phyloP scores from a whole-genome alignment of 2,329 filamentous ascomycete genomes.

The Paramyrothecium roridum region DNA sequence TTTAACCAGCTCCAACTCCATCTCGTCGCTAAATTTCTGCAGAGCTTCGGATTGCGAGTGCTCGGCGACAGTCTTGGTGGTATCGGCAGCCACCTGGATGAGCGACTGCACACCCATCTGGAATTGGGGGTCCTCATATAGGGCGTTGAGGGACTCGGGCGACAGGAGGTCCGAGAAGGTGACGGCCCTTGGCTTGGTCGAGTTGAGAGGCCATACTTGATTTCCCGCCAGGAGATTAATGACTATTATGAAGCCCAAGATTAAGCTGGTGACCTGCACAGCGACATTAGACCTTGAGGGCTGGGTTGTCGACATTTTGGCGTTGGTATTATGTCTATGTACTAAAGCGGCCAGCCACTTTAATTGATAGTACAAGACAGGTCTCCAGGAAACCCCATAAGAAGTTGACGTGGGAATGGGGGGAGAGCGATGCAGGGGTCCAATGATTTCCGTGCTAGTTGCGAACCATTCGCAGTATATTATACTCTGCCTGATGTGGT shows the following conservation, averaged over 20 bases:
- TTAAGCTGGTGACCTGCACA: neutral
- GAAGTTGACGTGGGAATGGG: neutral
- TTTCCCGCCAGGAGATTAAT: constrained; percentile 1
- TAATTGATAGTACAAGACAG: neutral
- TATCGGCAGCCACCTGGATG: neutral
- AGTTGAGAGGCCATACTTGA: neutral
- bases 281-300: neutral
- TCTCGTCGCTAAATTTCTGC: neutral
- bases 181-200: neutral
- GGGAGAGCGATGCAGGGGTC: neutral
- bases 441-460: neutral
- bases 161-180: neutral
- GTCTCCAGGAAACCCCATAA: neutral
- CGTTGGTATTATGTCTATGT: neutral
- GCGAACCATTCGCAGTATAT: neutral
- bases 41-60: neutral
- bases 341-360: neutral
- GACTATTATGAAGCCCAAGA: neutral
- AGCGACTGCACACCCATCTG: neutral
- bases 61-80: neutral
- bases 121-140: neutral
- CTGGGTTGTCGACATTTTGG: neutral
- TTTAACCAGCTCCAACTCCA: neutral
- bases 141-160: neutral
- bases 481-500: neutral